These are phyloP conservation scores for Sclerotinia spermophila DNA, from an alignment of 2,329 filamentous ascomycete genomes.

Conservation along the genomic window DNA sequence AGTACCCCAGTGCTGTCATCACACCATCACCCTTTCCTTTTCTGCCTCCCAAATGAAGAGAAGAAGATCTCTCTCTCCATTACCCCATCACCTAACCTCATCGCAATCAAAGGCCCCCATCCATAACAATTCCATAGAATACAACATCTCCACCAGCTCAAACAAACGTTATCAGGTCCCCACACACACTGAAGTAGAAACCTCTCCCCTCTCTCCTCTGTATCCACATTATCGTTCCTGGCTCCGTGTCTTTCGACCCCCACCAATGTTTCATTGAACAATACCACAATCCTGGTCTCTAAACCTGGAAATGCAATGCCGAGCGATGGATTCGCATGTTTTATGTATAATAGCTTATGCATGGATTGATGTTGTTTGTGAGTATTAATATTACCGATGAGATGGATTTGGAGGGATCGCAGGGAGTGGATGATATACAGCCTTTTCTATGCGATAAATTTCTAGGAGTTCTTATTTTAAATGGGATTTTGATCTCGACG, in stretches of 20 bases:
- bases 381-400: too few species aligned
- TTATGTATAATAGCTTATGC: neutral
- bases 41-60: neutral
- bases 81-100: accelerated
- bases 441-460: too few species aligned
- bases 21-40: neutral
- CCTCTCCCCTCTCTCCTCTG: too few species aligned
- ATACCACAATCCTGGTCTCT: too few species aligned
- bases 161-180: neutral
- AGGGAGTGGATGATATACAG: too few species aligned
- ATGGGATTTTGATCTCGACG: too few species aligned
- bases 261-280: too few species aligned
- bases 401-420: too few species aligned
- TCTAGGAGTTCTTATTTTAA: too few species aligned
- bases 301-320: neutral
- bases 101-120: accelerated
- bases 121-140: neutral
- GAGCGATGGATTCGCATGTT: neutral
- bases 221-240: neutral
- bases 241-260: neutral
- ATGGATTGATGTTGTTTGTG: too few species aligned
- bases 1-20: neutral
- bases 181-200: neutral
- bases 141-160: neutral
- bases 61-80: neutral